Evolutionary conservation across 2,329 filamentous ascomycete species (phyloP).

Genomic region (Aurifilum marmelostoma): DNA sequence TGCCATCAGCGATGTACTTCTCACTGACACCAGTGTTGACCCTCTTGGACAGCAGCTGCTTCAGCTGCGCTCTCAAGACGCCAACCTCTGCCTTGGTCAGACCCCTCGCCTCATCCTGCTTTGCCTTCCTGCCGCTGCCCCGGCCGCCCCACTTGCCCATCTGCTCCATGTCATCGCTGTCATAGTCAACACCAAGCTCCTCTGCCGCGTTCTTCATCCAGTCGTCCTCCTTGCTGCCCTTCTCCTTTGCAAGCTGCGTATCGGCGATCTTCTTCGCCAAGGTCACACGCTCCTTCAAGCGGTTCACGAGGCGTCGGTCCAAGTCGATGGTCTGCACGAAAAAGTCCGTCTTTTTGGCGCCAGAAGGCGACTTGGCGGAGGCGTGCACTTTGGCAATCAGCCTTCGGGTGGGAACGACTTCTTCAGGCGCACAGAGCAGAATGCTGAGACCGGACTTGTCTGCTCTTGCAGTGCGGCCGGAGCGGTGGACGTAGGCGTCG

Average conservation of each 20-base stretch:
- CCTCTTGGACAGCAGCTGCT: constrained; percentile 68
- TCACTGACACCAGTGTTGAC: constrained; percentile 89
- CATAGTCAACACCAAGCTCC: constrained; percentile 91
- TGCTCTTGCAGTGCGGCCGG: constrained; percentile 89
- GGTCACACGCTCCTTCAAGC: constrained; percentile 75
- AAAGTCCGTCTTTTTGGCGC: constrained; percentile 56
- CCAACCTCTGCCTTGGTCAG: constrained; percentile 76
- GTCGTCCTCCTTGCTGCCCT: constrained; percentile 79
- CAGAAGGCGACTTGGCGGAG: constrained; percentile 44
- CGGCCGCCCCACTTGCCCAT: constrained; percentile 66
- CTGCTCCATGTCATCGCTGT: constrained; percentile 80
- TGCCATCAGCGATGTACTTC: constrained; percentile 79
- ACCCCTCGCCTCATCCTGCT: constrained; percentile 70
- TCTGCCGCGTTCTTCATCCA: constrained; percentile 86
- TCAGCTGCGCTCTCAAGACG: constrained; percentile 71
- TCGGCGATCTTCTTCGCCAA: constrained; percentile 90
- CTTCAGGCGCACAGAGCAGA: constrained; percentile 87
- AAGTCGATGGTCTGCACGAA: constrained; percentile 82
- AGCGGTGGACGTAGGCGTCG: constrained; percentile 93
- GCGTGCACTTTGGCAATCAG: constrained; percentile 88
- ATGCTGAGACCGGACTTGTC: constrained; percentile 78
- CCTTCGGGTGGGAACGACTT: constrained; percentile 81
- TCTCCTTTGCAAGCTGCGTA: constrained; percentile 81
- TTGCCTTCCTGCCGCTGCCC: constrained; percentile 73
- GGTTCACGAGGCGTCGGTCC: constrained; percentile 75